Evolutionary conservation across 108 stramenopile genomes (phyloP), one percentile per base, ranked within the genome.

Genomic region (Craspedostauros australis): DNA sequence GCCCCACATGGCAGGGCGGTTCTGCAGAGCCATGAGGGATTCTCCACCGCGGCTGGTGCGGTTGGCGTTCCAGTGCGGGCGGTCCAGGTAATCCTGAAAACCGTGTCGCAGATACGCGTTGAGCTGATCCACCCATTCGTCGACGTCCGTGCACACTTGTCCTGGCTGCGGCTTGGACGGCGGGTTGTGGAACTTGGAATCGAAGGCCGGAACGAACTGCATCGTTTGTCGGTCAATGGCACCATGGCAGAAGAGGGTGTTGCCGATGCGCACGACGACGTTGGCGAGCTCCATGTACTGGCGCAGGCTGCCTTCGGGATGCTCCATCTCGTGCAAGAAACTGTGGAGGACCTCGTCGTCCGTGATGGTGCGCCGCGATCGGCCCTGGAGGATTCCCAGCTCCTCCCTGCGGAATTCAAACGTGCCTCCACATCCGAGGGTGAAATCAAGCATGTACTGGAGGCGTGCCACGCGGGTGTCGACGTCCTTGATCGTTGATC

Each of bases 161-260:
- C 56, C 70, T 21, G 69, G 46, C 22, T 54, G 31, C 41, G 68
- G 69, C 40, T 60, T 39, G 24, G 32, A 25, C 9, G 33, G 31
- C 11, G 77, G 77, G 27, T 68, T 50, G 29, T 78, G 60, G 61
- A 77, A 74, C 40, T 66, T 72, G 6, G 73, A 50, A 12, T 75
- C 41, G 19, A 57, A 22, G 1, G 46, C 41, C 25, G 81, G 81
- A 8, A 82, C 75, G 62, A 68, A 75, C 26, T 71, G 43, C 67
- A 79, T 71, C 15, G 73, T 75, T 2, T 57, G 32, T 27, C 41
- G 19, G 39, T 75, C 70, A 23, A 82, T 63, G 11, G 77, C 81
- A 26, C 81, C 81, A 42, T 82, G 81, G 37, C 77, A 77, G 66
- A 82, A 82, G 7, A 82, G 58, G n/a, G 77, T 78, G 54, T 75